Percentiles rank a stretch among this genome's conserved stretches.
phyloP scores from a whole-genome alignment of 805 yeast genomes.

The Saturnispora zaruensis region DNA sequence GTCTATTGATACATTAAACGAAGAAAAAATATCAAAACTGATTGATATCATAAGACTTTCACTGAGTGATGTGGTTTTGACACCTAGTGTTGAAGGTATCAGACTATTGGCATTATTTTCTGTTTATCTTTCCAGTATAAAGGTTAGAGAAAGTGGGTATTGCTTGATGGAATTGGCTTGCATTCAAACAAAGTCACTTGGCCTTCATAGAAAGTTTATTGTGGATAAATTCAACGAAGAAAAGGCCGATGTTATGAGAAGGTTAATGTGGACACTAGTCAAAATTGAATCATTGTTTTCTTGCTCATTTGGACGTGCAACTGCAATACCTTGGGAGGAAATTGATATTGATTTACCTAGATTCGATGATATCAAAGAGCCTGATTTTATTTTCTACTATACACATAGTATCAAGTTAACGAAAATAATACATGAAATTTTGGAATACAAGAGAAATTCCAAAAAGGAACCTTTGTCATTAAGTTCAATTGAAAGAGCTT shows the following conservation, averaged over 20 bases:
- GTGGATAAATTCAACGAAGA: slow-evolving; percentile 28
- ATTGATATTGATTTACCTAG: slow-evolving; percentile 35
- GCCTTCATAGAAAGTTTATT: slow-evolving; percentile 35
- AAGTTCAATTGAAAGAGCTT: slow-evolving; percentile 33
- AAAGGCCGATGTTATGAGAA: slow-evolving; percentile 33
- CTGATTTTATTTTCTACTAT: slow-evolving; percentile 27
- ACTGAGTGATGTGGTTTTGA: slow-evolving; percentile 35
- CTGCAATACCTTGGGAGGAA: slow-evolving; percentile 37
- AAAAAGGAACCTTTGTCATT: slow-evolving; percentile 34
- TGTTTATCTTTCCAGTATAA: slow-evolving; percentile 35
- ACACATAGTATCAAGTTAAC: slow-evolving; percentile 30
- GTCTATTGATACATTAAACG: not conserved
- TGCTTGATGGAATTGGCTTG: slow-evolving; percentile 39
- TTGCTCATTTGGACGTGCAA: slow-evolving; percentile 38
- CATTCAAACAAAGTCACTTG: slow-evolving; percentile 41
- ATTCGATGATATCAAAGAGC: slow-evolving; percentile 25
- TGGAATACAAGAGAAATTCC: slow-evolving; percentile 31
- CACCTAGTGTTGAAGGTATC: slow-evolving; percentile 38
- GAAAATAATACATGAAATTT: slow-evolving; percentile 32
- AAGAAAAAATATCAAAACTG: slow-evolving; percentile 25
- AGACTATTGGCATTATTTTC: slow-evolving; percentile 35
- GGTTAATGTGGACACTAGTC: slow-evolving; percentile 38
- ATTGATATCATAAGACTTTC: slow-evolving; percentile 36
- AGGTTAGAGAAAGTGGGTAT: slow-evolving; percentile 42
- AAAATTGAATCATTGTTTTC: slow-evolving; percentile 35